Percentiles rank a stretch among this genome's conserved stretches.
Evolutionary conservation across 1,139 yeast species (phyloP).

Genomic region (Pichia sp.): DNA sequence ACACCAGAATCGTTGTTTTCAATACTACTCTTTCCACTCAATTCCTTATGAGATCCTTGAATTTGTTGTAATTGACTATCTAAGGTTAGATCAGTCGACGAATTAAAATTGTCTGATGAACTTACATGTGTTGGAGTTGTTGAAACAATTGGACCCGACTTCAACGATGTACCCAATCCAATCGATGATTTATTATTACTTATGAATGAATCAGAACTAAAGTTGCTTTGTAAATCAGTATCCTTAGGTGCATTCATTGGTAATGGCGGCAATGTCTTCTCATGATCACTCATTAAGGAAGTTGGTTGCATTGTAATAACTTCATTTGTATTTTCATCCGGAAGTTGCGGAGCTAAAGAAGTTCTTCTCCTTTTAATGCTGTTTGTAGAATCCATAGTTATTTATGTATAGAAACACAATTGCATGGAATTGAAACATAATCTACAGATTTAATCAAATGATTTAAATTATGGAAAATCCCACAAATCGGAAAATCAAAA

Average conservation of each 20-base stretch:
- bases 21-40: neutral
- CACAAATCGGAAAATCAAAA: neutral
- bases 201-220: neutral
- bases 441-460: too few relatives aligned
- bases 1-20: neutral
- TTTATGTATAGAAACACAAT: neutral
- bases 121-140: conserved; percentile 8
- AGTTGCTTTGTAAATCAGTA: conserved; percentile 1
- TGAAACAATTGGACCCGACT: conserved; percentile 8
- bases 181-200: conserved; percentile 4
- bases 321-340: conserved; percentile 22
- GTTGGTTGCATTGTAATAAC: conserved; percentile 19
- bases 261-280: conserved; percentile 9
- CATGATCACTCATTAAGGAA: conserved; percentile 5
- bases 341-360: conserved; percentile 19
- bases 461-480: neutral
- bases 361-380: neutral
- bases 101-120: conserved; percentile 1
- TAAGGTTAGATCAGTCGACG: neutral
- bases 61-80: neutral
- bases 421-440: neutral
- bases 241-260: conserved; percentile 1
- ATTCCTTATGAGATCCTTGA: neutral
- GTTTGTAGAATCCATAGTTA: neutral
- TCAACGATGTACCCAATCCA: conserved; percentile 4